Percentiles rank a stretch among this genome's conserved stretches.
Conservation (phyloP, 2,329 filamentous ascomycete species). For the Paraphoma sp. region DNA sequence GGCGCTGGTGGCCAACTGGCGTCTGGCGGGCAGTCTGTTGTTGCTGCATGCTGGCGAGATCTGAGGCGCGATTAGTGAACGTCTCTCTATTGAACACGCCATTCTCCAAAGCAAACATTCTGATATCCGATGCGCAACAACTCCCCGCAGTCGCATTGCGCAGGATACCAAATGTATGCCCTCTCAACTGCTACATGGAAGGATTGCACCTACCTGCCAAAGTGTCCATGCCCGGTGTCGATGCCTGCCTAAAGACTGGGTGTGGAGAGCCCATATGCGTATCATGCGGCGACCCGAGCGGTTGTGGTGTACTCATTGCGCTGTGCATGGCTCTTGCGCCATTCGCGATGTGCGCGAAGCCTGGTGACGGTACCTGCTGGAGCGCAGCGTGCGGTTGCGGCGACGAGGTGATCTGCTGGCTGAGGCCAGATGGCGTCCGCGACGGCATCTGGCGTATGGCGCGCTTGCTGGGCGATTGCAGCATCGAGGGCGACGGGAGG, state of each 20-base stretch:
- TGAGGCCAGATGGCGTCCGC: slow-evolving; percentile 53
- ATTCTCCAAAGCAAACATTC: neutral
- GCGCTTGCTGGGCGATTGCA: slow-evolving; percentile 41
- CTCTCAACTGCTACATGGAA: slow-evolving; percentile 6
- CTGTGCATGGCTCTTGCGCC: slow-evolving; percentile 39
- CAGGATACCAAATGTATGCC: neutral
- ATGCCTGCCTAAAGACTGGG: slow-evolving; percentile 48
- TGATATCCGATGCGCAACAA: neutral
- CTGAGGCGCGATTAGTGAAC: slow-evolving; percentile 31
- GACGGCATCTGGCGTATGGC: slow-evolving; percentile 43
- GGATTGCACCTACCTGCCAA: slow-evolving; percentile 49
- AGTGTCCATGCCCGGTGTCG: slow-evolving; percentile 57
- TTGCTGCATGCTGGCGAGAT: slow-evolving; percentile 57
- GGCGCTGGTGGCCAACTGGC: slow-evolving; percentile 39
- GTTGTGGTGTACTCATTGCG: slow-evolving; percentile 40
- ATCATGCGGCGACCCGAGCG: slow-evolving; percentile 38
- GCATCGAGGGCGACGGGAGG: slow-evolving; percentile 32
- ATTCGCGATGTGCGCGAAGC: slow-evolving; percentile 35
- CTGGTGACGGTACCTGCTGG: slow-evolving; percentile 40
- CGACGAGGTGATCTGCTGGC: slow-evolving; percentile 49
- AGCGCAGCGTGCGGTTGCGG: slow-evolving; percentile 46
- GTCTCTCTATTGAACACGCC: neutral
- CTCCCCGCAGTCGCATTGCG: neutral
- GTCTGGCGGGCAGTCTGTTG: slow-evolving; percentile 51
- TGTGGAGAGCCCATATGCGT: slow-evolving; percentile 44